Percentiles rank a stretch among this genome's conserved stretches.
These are phyloP conservation scores for Boletus coccyginus DNA, from an alignment of 768 basidiomycete genomes.

Conservation along the genomic window DNA sequence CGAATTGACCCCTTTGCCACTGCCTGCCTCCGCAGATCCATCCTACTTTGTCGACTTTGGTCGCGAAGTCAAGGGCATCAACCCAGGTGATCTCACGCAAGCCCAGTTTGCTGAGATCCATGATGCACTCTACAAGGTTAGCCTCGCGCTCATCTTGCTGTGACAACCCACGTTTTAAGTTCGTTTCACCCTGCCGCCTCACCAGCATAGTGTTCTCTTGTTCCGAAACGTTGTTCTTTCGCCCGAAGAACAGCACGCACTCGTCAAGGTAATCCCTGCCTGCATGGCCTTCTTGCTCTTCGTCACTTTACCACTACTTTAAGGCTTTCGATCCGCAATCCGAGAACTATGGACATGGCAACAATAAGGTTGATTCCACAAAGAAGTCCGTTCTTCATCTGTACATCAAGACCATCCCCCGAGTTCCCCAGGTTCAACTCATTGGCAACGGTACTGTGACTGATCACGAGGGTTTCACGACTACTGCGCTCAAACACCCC, in stretches of 20 bases:
- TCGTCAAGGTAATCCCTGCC: constrained; percentile 62
- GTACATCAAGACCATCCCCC: constrained; percentile 87
- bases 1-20: constrained; percentile 59
- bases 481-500: constrained; percentile 81
- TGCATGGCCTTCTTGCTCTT: not conserved
- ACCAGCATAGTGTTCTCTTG: constrained; percentile 65
- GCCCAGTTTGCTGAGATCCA: constrained; percentile 65
- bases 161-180: not conserved
- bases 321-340: constrained; percentile 72
- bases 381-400: constrained; percentile 76
- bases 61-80: constrained; percentile 67
- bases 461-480: constrained; percentile 75
- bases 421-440: constrained; percentile 85
- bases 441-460: constrained; percentile 85
- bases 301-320: not conserved
- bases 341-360: constrained; percentile 76
- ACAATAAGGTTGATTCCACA: constrained; percentile 76
- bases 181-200: not conserved
- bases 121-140: constrained; percentile 73
- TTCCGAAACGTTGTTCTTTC: constrained; percentile 67
- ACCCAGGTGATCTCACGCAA: constrained; percentile 58
- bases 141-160: not conserved
- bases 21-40: constrained; percentile 71
- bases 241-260: constrained; percentile 78
- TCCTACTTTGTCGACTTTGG: constrained; percentile 70